Percentiles rank a stretch among this genome's conserved stretches.
Conservation (phyloP, 495 filamentous ascomycete genomes). For the Aspergillus funiculosus region DNA sequence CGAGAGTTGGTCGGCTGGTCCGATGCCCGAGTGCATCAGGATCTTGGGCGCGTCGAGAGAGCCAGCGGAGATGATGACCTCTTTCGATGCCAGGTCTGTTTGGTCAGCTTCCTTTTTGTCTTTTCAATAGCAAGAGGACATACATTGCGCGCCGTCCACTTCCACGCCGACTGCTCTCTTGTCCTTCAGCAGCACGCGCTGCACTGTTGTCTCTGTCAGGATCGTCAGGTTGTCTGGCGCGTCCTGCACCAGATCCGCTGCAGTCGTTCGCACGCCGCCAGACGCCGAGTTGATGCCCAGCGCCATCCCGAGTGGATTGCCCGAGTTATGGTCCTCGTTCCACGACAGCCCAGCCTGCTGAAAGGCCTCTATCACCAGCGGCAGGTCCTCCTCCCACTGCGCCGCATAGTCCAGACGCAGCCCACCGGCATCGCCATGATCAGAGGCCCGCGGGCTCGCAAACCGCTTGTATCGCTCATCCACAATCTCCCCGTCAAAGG, state of each 20-base stretch:
- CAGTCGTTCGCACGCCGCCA: constrained; percentile 47
- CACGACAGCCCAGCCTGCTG: constrained; percentile 40
- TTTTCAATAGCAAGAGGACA: not conserved
- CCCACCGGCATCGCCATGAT: constrained; percentile 48
- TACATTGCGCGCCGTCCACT: constrained; percentile 33
- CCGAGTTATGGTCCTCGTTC: constrained; percentile 55
- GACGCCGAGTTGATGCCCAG: constrained; percentile 43
- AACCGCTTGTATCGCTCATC: constrained; percentile 33
- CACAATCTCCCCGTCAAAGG: constrained; percentile 40
- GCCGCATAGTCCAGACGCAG: constrained; percentile 43
- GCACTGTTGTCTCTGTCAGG: constrained; percentile 42
- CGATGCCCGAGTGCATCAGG: constrained; percentile 61
- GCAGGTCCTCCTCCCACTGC: constrained; percentile 47
- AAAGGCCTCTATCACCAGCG: constrained; percentile 38
- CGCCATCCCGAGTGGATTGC: constrained; percentile 54
- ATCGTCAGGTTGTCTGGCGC: constrained; percentile 48
- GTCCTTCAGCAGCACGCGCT: constrained; percentile 46
- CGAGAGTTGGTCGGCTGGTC: constrained; percentile 47
- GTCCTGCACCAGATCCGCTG: constrained; percentile 42
- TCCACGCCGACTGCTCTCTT: constrained; percentile 49
- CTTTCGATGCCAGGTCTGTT: constrained; percentile 40
- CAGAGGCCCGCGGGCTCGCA: constrained; percentile 19
- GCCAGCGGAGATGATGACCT: constrained; percentile 55
- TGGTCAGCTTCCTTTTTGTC: not conserved
- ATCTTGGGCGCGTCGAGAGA: constrained; percentile 55